Conservation (phyloP, 495 filamentous ascomycete genomes). For the Penicillium dipodomyicola region DNA sequence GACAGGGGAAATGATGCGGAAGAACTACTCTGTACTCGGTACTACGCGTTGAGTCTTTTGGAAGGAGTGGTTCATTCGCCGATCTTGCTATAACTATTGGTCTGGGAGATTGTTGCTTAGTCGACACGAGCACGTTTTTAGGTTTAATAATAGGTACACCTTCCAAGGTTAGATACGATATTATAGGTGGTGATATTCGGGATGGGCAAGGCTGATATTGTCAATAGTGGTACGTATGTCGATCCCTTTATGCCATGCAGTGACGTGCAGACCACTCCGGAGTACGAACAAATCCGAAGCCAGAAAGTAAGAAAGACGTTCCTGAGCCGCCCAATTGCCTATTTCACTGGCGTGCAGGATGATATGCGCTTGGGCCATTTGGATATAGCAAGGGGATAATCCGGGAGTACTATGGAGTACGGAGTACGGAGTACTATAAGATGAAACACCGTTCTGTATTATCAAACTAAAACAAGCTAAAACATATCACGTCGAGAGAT, state of each 20-base stretch:
- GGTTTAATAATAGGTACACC: neutral
- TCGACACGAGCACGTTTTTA: neutral
- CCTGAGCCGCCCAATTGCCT: conserved; percentile 9
- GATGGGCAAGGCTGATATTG: neutral
- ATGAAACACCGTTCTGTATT: neutral
- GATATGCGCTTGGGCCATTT: conserved; percentile 11
- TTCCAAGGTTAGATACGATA: neutral
- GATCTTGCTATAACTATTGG: conserved; percentile 9
- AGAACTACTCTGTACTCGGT: neutral
- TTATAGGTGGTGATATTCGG: neutral
- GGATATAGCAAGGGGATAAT: neutral
- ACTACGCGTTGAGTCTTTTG: neutral
- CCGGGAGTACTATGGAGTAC: neutral
- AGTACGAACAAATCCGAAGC: neutral
- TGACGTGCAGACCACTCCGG: conserved; percentile 7
- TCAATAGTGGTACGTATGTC: conserved; percentile 2
- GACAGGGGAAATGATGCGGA: neutral
- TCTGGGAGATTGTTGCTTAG: conserved; percentile 15
- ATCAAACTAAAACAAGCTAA: conserved; percentile 1
- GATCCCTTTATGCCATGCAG: conserved; percentile 6
- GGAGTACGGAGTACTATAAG: neutral
- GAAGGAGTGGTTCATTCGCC: neutral
- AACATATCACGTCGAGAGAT: neutral
- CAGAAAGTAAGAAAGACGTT: neutral
- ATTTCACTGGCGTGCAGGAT: conserved; percentile 4